Evolutionary conservation across 2,329 filamentous ascomycete species (phyloP).

Genomic region (Chaetomium globosum): DNA sequence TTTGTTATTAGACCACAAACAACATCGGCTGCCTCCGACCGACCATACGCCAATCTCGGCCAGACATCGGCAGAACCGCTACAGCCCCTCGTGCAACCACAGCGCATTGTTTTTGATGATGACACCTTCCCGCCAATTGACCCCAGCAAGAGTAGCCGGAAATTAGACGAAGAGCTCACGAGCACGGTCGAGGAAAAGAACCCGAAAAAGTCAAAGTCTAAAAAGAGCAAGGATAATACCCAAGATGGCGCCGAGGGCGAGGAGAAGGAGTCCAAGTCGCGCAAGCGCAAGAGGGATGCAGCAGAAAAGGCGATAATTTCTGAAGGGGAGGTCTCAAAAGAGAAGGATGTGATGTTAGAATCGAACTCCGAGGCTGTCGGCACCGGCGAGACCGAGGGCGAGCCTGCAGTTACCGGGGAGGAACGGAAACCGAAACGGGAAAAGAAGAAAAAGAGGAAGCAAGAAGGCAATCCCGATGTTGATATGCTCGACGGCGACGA

Average conservation of each 20-base stretch:
- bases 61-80: constrained; percentile 1
- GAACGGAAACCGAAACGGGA: constrained; percentile 32
- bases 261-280: constrained; percentile 18
- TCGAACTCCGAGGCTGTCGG: background rate
- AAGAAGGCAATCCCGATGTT: constrained; percentile 36
- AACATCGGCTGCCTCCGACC: background rate
- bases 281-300: constrained; percentile 19
- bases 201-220: constrained; percentile 25
- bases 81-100: constrained; percentile 17
- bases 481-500: constrained; percentile 34
- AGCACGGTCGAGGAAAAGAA: constrained; percentile 19
- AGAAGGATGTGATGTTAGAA: background rate
- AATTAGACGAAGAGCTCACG: constrained; percentile 14
- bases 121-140: constrained; percentile 19
- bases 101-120: constrained; percentile 30
- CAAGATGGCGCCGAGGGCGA: background rate
- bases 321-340: background rate
- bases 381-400: constrained; percentile 1
- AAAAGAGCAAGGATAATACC: constrained; percentile 16
- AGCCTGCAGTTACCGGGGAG: background rate
- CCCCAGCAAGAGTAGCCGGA: background rate
- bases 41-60: constrained; percentile 14
- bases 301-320: background rate
- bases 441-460: constrained; percentile 39
- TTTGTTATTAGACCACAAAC: constrained; percentile 4